Evolutionary conservation across 768 basidiomycete genomes (phyloP).

Genomic region (Lactifluus subvellereus): DNA sequence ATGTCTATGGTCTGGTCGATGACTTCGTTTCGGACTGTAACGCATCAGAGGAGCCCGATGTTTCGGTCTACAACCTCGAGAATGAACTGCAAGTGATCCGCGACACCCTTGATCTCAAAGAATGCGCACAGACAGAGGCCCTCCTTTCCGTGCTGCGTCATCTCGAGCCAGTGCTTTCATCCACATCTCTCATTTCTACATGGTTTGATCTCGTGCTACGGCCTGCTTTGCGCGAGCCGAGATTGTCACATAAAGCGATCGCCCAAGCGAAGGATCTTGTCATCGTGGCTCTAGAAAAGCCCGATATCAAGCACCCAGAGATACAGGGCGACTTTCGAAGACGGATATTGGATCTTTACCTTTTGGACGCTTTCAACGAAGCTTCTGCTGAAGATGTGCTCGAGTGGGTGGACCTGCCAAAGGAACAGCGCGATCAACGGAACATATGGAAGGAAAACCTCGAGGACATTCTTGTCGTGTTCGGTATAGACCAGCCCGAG

Average conservation of each 20-base stretch:
- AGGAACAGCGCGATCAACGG: conserved; percentile 52
- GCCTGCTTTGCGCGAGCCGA: conserved; percentile 71
- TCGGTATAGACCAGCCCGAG: conserved; percentile 56
- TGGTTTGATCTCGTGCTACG: conserved; percentile 83
- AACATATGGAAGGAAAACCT: conserved; percentile 72
- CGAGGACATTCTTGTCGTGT: conserved; percentile 65
- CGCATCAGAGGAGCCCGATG: conserved; percentile 42
- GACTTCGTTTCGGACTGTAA: conserved; percentile 48
- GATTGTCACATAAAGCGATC: conserved; percentile 50
- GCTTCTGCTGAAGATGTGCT: conserved; percentile 65
- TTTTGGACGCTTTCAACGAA: conserved; percentile 73
- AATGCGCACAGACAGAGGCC: conserved; percentile 54
- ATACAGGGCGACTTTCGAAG: conserved; percentile 62
- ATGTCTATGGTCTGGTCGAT: conserved; percentile 47
- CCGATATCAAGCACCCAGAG: conserved; percentile 39
- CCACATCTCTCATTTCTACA: conserved; percentile 60
- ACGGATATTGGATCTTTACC: conserved; percentile 65
- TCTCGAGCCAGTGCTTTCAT: conserved; percentile 53
- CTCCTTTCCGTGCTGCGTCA: conserved; percentile 63
- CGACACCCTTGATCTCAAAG: conserved; percentile 59
- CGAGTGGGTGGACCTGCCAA: conserved; percentile 66
- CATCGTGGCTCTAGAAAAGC: conserved; percentile 49
- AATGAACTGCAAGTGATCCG: conserved; percentile 60
- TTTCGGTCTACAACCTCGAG: conserved; percentile 47
- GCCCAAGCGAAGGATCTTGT: conserved; percentile 70